Evolutionary conservation across 306 rosid genomes (phyloP).

Genomic region (Oemleria cerasiformis): DNA sequence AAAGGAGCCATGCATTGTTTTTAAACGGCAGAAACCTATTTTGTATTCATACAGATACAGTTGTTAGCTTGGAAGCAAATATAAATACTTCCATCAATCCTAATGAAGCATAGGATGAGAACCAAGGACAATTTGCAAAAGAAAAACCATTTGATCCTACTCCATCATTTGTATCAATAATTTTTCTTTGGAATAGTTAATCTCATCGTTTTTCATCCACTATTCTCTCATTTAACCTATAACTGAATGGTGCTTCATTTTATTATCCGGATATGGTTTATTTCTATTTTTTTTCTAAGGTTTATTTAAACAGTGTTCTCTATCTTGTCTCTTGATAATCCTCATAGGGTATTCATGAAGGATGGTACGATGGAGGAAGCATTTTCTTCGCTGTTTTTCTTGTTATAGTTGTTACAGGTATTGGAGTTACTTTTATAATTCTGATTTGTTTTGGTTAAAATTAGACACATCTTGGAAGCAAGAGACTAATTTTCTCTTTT

Average conservation of each 20-base stretch:
- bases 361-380: constrained; percentile 99
- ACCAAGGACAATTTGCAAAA: neutral
- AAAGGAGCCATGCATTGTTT: too few species aligned
- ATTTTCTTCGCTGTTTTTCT: constrained; percentile 83
- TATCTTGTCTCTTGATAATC: constrained; percentile 20
- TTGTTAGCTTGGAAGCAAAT: too few species aligned
- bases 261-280: constrained; percentile 7
- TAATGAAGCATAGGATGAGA: too few species aligned
- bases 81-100: too few species aligned
- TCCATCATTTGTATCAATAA: neutral
- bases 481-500: neutral
- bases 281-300: neutral
- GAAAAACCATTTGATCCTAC: neutral
- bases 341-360: constrained; percentile 68
- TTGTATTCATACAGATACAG: too few species aligned
- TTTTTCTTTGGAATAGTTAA: neutral
- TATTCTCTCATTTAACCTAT: neutral
- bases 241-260: constrained; percentile 9
- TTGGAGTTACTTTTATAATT: constrained; percentile 9
- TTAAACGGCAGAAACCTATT: too few species aligned
- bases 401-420: constrained; percentile 93
- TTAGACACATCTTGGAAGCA: neutral
- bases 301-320: constrained; percentile 16
- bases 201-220: neutral
- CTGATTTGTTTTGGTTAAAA: neutral